phyloP scores from a whole-genome alignment of 352 stramenopile species.

The Phytopythium boreale region DNA sequence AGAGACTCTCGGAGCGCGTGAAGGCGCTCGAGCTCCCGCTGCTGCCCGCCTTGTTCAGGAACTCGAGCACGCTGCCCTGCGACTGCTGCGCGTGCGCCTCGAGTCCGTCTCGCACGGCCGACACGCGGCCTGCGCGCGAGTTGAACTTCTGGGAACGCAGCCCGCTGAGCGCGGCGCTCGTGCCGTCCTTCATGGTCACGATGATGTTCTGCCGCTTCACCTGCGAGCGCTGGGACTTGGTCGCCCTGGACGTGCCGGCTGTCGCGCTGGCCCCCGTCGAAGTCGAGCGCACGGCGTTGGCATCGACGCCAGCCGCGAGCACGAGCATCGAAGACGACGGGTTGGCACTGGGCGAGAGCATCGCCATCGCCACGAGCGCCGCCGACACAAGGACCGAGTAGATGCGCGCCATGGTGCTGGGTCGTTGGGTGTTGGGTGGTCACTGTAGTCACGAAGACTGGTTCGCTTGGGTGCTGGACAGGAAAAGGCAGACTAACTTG shows the following conservation, averaged over 20 bases:
- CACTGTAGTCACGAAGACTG: not conserved
- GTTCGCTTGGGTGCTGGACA: not conserved
- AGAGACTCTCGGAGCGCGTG: conserved; percentile 37
- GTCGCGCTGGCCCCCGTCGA: not conserved
- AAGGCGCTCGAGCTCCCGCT: conserved; percentile 12
- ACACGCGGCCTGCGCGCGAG: conserved; percentile 24
- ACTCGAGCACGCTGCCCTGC: conserved; percentile 24
- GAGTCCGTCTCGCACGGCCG: conserved; percentile 31
- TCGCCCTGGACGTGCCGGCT: not conserved
- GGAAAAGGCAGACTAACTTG: not conserved
- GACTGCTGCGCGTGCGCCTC: conserved; percentile 29
- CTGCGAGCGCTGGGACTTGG: conserved; percentile 19
- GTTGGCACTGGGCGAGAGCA: conserved; percentile 3
- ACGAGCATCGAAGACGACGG: not conserved
- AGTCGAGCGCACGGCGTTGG: not conserved
- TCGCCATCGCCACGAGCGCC: conserved; percentile 5
- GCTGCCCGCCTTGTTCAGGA: conserved; percentile 21
- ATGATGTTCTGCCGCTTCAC: conserved; percentile 42
- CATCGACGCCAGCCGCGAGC: not conserved
- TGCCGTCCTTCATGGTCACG: conserved; percentile 43
- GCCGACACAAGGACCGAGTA: conserved; percentile 20
- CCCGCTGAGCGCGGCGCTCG: conserved; percentile 22
- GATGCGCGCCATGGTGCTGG: conserved; percentile 18
- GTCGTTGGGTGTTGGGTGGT: not conserved
- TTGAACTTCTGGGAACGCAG: conserved; percentile 35